Evolutionary conservation across 352 stramenopile genomes (phyloP).

Genomic region (Phytophthora fragariae): DNA sequence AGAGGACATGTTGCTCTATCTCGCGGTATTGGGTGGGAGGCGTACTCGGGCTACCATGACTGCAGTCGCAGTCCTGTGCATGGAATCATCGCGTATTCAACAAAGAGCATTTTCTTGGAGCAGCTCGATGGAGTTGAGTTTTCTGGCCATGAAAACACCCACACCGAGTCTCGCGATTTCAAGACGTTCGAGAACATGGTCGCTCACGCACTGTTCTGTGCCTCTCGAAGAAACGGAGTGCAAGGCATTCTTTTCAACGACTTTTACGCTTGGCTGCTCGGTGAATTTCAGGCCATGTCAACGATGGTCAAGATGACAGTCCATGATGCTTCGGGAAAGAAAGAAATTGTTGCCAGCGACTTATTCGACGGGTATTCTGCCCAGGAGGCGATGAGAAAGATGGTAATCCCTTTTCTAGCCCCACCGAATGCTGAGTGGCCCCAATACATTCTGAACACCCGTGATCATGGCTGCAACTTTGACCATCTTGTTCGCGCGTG

Average conservation of each 20-base stretch:
- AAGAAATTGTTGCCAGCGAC: background rate
- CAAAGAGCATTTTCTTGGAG: background rate
- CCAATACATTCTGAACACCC: background rate
- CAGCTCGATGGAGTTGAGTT: background rate
- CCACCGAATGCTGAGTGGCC: slow-evolving; percentile 1
- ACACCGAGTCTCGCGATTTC: background rate
- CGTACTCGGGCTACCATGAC: background rate
- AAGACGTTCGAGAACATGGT: background rate
- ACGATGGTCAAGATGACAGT: background rate
- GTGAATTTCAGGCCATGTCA: background rate
- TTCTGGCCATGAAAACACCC: background rate
- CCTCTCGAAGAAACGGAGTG: background rate
- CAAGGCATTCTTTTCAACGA: slow-evolving; percentile 1
- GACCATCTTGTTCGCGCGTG: background rate
- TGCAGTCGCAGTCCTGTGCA: no score
- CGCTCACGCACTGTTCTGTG: background rate
- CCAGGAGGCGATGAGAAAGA: background rate
- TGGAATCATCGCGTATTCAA: background rate
- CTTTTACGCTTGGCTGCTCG: background rate
- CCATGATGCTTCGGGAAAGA: background rate
- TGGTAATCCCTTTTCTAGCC: background rate
- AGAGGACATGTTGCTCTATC: background rate
- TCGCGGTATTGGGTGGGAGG: background rate
- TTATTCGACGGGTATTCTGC: background rate
- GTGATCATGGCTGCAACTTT: background rate